Conservation (phyloP, 164 flowering plant genomes). For the Stephania japonica region DNA sequence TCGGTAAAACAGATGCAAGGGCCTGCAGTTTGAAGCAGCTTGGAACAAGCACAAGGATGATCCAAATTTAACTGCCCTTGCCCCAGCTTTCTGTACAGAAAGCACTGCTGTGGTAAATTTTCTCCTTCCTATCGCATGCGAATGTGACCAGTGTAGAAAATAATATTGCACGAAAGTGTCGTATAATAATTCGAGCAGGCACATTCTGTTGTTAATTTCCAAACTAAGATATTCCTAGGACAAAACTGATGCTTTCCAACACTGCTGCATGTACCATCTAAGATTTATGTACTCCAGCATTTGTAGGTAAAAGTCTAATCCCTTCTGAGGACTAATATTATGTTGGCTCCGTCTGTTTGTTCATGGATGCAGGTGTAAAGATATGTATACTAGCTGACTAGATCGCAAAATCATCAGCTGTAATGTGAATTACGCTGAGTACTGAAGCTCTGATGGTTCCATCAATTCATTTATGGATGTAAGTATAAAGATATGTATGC, state of each 20-base stretch:
- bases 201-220: background rate
- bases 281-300: background rate
- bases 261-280: background rate
- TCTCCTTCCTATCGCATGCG: background rate
- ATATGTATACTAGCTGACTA: background rate
- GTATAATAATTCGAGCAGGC: background rate
- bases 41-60: slow-evolving; percentile 75
- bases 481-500: background rate
- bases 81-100: slow-evolving; percentile 20
- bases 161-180: background rate
- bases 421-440: background rate
- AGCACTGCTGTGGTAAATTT: slow-evolving; percentile 11
- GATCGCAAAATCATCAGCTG: background rate
- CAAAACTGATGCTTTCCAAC: background rate
- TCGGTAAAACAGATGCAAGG: slow-evolving; percentile 51
- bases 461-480: background rate
- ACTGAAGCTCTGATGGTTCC: background rate
- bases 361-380: too few relatives aligned
- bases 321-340: background rate
- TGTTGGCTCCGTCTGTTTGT: background rate
- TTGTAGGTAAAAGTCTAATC: background rate
- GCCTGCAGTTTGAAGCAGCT: slow-evolving; percentile 58
- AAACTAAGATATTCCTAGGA: background rate
- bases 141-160: background rate
- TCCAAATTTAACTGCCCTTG: slow-evolving; percentile 45